A percentile compares a stretch with the other conserved stretches of the same genome.
phyloP scores from a whole-genome alignment of 2,329 filamentous ascomycete species.

The Penicillium vulpinum region DNA sequence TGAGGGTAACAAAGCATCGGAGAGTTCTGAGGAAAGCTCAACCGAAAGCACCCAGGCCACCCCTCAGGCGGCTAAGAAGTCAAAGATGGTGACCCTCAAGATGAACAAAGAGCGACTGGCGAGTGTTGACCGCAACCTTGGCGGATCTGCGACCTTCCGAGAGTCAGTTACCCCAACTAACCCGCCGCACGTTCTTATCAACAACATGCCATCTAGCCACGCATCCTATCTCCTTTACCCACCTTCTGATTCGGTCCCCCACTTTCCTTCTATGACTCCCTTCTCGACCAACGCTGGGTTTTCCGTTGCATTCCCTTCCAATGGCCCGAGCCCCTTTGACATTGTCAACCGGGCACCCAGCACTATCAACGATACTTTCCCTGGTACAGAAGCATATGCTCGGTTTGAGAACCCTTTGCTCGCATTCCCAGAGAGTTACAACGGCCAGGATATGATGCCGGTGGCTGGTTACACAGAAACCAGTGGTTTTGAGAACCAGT shows the following conservation, averaged over 20 bases:
- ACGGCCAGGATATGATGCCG: background rate
- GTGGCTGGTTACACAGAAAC: background rate
- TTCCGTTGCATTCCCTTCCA: background rate
- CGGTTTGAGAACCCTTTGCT: no score
- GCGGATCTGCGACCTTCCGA: background rate
- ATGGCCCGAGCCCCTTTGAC: background rate
- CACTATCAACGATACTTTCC: no score
- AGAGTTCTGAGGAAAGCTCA: background rate
- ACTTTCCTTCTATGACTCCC: background rate
- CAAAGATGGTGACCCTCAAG: background rate
- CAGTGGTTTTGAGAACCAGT: background rate
- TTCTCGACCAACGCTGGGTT: background rate
- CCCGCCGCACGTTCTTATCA: background rate
- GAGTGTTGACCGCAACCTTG: background rate
- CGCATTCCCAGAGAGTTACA: background rate
- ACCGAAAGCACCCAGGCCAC: background rate
- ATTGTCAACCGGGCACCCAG: background rate
- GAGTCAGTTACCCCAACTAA: background rate
- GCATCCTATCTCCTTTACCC: background rate
- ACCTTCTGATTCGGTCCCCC: fast-evolving
- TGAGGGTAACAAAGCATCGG: background rate
- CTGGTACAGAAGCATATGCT: background rate
- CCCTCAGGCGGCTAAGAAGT: background rate
- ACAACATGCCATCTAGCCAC: background rate
- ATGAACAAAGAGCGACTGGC: background rate